These are phyloP conservation scores for Closterium sp. DNA, from an alignment of 139 green algal species.

Conservation along the genomic window DNA sequence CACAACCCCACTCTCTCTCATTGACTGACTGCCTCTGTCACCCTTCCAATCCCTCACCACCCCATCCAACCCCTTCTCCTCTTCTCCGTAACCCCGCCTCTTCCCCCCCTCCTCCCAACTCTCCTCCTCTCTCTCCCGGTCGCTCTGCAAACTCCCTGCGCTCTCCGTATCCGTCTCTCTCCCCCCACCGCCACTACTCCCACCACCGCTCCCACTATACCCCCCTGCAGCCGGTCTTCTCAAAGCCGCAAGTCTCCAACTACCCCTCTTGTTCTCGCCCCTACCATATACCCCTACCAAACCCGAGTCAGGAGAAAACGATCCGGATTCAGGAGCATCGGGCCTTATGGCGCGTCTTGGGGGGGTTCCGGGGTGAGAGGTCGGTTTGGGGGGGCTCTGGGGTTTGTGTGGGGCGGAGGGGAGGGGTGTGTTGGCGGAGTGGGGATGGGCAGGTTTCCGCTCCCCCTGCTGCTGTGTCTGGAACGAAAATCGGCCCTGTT, in stretches of 20 bases:
- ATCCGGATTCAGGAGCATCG: background rate
- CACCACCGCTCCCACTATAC: no score
- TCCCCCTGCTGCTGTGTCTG: background rate
- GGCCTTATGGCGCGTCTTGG: background rate
- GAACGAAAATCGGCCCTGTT: background rate
- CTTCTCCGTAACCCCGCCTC: background rate
- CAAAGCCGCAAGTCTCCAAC: background rate
- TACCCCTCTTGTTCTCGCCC: background rate
- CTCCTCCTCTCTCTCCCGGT: background rate
- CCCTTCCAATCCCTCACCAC: background rate
- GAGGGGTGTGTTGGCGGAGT: background rate
- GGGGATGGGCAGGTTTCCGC: background rate
- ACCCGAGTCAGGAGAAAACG: background rate
- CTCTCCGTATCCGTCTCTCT: background rate
- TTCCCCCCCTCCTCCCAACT: background rate
- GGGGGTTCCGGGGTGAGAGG: background rate
- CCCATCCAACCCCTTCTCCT: background rate
- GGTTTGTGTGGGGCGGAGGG: background rate
- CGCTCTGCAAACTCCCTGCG: background rate
- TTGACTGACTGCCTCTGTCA: background rate
- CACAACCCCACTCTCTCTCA: background rate
- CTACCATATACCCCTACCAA: background rate
- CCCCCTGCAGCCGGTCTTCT: background rate
- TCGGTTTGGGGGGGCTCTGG: background rate
- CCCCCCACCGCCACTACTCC: background rate